A percentile compares a stretch with the other conserved stretches of the same genome.
These are phyloP conservation scores for Fusarium solani-melongenae DNA, from an alignment of 2,329 filamentous ascomycete genomes.

Conservation along the genomic window DNA sequence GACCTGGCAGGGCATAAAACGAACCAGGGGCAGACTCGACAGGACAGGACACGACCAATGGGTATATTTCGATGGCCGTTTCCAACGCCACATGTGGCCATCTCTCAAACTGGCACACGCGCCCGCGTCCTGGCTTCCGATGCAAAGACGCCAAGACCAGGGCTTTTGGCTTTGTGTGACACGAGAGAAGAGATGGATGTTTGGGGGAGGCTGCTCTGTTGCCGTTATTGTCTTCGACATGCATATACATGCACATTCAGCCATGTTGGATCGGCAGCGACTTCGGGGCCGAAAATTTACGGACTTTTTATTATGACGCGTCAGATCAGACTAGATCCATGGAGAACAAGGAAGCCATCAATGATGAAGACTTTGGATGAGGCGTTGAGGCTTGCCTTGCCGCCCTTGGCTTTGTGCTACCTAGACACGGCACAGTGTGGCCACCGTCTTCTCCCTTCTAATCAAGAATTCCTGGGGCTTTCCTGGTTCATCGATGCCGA, in stretches of 20 bases:
- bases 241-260: not conserved
- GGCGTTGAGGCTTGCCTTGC: slow-evolving; percentile 3
- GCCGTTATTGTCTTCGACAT: slow-evolving; percentile 6
- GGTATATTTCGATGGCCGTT: not conserved
- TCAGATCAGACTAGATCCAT: not conserved
- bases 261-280: not conserved
- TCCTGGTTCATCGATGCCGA: not conserved
- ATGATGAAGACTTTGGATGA: not conserved
- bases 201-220: slow-evolving; percentile 16
- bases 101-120: slow-evolving; percentile 9
- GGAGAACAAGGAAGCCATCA: not conserved
- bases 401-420: not conserved
- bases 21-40: not conserved
- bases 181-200: slow-evolving; percentile 8
- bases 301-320: slow-evolving; percentile 13
- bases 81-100: not conserved
- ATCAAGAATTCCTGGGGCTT: slow-evolving; percentile 6
- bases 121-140: slow-evolving; percentile 9
- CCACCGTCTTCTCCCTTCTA: not conserved
- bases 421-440: not conserved
- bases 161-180: slow-evolving; percentile 14
- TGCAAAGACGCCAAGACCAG: slow-evolving; percentile 21
- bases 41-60: not conserved
- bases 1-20: not conserved
- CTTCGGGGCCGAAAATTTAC: slow-evolving; percentile 32